Percentiles rank a stretch among this genome's conserved stretches.
These are phyloP conservation scores for Candida silvatica DNA, from an alignment of 805 yeast species.

Conservation along the genomic window DNA sequence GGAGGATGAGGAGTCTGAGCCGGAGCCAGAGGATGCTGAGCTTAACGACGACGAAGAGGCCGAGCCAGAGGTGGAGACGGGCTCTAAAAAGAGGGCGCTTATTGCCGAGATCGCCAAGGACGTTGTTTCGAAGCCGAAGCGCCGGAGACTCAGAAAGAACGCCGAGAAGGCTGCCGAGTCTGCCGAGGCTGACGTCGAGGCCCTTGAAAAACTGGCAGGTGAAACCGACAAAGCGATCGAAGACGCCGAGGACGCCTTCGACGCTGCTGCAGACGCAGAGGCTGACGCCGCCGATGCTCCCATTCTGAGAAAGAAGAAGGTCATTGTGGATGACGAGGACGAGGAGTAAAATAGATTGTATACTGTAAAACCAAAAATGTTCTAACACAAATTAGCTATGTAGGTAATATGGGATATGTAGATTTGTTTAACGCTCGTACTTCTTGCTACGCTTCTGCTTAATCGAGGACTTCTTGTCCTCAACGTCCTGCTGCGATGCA, in stretches of 20 bases:
- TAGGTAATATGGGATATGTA: too few species aligned
- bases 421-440: conserved; percentile 18
- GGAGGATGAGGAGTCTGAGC: conserved; percentile 20
- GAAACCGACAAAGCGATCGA: conserved; percentile 10
- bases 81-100: too few species aligned
- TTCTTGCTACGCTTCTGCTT: conserved; percentile 24
- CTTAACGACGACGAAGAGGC: conserved; percentile 9
- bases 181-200: conserved; percentile 4
- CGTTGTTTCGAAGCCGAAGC: too few species aligned
- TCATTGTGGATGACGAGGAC: conserved; percentile 4
- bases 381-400: too few species aligned
- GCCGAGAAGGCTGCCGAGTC: conserved; percentile 2
- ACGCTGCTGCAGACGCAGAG: neutral
- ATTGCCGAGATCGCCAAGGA: too few species aligned
- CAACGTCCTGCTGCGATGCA: conserved; percentile 49
- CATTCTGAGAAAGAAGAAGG: too few species aligned
- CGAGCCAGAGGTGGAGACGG: conserved; percentile 8
- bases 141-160: conserved; percentile 4
- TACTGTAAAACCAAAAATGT: too few species aligned
- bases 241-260: conserved; percentile 14
- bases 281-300: too few species aligned
- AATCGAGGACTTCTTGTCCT: conserved; percentile 22
- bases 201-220: conserved; percentile 1
- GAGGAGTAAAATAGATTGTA: conserved; percentile 6
- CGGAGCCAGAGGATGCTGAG: conserved; percentile 19